Base-by-base conservation (phyloP, 306 rosid genomes). In the Carpinus viminea region DNA sequence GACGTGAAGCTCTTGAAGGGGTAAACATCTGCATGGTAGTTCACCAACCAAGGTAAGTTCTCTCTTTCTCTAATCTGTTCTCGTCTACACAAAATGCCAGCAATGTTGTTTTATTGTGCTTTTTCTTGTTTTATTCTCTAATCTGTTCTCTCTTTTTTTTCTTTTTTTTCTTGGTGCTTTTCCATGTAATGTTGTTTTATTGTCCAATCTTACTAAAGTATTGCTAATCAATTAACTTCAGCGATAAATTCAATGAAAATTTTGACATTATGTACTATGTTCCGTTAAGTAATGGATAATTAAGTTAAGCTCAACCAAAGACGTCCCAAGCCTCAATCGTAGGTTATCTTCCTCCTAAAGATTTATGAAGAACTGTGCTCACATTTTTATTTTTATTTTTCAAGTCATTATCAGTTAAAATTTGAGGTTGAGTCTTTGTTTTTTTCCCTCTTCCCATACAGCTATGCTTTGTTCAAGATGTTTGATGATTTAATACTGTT, bases 1-100 rank as follows among this genome's bases (percentile, higher is more conserved):
- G 91, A 85, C 97, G 97, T 26, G 98, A 95, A 90, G 98, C 97
- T 80, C 99, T 95, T 34, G 98, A 91, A 86, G 99, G 98, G 72
- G 98, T 95, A 48, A 95, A 93, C 76, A 86, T 95, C 79, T 95
- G 97, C 86, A 87, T 85, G 96, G 99, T 95, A 86, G 99, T 95
- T 85, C 99, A 95, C 84, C 99, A 95, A 89, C 99, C 99, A 57
- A 95, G 98, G 99, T 95, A 48, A 11, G 52, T 46, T 36, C 9
- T 17, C 72, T 75, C 68, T 28, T 59, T 70, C 84, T 57, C 53
- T 20, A 36, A 68, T 71, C 20, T 7, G n/a, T 70, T 28, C 76
- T 62, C 43, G 60, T 71, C 43, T 2, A 71, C 3, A 48, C 21
- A 7, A 38, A 64, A 64, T 64, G 45, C 46, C 70, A 17, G 8